Evolutionary conservation across 2,329 filamentous ascomycete genomes (phyloP).

Genomic region (Coleophoma cylindrospora): DNA sequence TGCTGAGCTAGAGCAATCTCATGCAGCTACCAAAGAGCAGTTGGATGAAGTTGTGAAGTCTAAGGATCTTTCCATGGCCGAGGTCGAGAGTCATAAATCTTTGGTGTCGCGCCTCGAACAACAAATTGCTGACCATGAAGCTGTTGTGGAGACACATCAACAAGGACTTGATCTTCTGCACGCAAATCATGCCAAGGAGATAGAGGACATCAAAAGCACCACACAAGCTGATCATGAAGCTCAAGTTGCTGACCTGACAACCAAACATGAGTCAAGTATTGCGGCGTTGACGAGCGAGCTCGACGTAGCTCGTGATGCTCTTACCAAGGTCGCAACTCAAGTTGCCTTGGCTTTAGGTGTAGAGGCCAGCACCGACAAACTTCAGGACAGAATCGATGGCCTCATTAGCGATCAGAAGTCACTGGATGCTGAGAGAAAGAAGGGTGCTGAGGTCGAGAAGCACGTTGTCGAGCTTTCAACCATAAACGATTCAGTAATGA

Average conservation of each 20-base stretch:
- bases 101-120: conserved; percentile 49
- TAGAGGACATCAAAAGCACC: conserved; percentile 41
- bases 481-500: conserved; percentile 55
- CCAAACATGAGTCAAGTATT: conserved; percentile 53
- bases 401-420: conserved; percentile 55
- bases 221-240: conserved; percentile 52
- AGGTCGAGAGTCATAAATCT: conserved; percentile 35
- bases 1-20: conserved; percentile 67
- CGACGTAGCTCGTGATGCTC: conserved; percentile 58
- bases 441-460: conserved; percentile 49
- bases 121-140: conserved; percentile 55
- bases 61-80: conserved; percentile 40
- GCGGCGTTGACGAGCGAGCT: conserved; percentile 57
- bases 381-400: conserved; percentile 56
- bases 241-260: conserved; percentile 52
- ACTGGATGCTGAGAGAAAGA: conserved; percentile 52
- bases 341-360: conserved; percentile 56
- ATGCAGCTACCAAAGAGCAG: conserved; percentile 60
- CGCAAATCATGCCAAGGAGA: conserved; percentile 42
- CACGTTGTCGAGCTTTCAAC: conserved; percentile 49
- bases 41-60: conserved; percentile 61
- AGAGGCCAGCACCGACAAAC: conserved; percentile 62
- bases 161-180: conserved; percentile 45
- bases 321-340: conserved; percentile 59
- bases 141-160: conserved; percentile 49